Evolutionary conservation across 805 yeast genomes (phyloP), one percentile per base, ranked within the genome.

Genomic region (Candida nonsorbophila): DNA sequence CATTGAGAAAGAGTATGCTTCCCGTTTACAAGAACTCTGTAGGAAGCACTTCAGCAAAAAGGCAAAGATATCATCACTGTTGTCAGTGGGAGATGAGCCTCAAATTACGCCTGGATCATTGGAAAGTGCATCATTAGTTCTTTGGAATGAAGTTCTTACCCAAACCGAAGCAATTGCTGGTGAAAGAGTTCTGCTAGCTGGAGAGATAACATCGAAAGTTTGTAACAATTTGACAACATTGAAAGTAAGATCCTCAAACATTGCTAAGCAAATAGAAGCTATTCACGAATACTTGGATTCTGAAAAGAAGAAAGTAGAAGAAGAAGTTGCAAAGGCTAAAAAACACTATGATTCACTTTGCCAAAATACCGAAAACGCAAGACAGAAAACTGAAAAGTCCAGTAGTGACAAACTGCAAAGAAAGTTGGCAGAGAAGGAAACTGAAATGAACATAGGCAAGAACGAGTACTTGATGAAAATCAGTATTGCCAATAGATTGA

Each of bases 11-110:
- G 97, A 90, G 43, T 87, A 90, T 45, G 69, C 95, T 7, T 59
- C 67, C 11, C 82, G 77, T 41, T 62, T 92, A 32, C 67, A 72
- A 30, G 69, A 70, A 7, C 56, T 92, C 35, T 69, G 85, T 24
- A 58, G 76, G 29, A 84, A 78, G 36, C 83, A 77, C 38, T 77
- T 85, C 43, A 79, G 77, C 35, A 81, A 76, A 53, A 87, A 88
- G 51, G 81, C 94, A 27, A 75, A 76, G 40, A 55, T 67, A 11
- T 66, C 85, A 7, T 74, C 90, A 0, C 52, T 60, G 9, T 55
- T 92, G 16, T 76, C 88, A 24, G 98, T 92, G 2, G 99, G 99
- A 15, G 95, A 85, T 36, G 73, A 74, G 11, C 98, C 99, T 0
- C 72, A 77, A 23, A 73, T 84, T 24, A 92, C 99, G 0, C 97